Percentiles rank a stretch among this genome's conserved stretches.
Evolutionary conservation across 2,329 filamentous ascomycete species (phyloP).

Genomic region (Ceratocystis smalleyi): DNA sequence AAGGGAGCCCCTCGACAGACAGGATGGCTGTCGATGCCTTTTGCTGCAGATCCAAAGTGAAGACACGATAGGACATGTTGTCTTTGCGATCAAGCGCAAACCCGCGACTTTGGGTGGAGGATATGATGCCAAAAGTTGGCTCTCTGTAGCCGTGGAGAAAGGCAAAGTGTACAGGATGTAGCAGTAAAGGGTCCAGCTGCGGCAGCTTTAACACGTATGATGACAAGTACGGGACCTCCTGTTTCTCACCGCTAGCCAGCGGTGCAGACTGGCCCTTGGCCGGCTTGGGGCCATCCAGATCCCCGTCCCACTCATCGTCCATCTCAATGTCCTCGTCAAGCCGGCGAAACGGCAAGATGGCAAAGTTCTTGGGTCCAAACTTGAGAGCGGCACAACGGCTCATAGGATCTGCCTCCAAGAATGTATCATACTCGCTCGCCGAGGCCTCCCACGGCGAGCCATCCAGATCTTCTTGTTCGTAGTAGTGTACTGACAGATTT

Average conservation of each 20-base stretch:
- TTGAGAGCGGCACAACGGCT: conserved; percentile 89
- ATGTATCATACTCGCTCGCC: conserved; percentile 60
- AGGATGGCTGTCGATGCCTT: conserved; percentile 84
- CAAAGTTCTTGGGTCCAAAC: conserved; percentile 76
- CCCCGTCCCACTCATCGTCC: conserved; percentile 68
- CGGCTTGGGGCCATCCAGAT: conserved; percentile 53
- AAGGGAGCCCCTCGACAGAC: conserved; percentile 69
- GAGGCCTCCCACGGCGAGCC: conserved; percentile 68
- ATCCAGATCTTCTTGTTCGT: conserved; percentile 82
- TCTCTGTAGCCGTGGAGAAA: conserved; percentile 96
- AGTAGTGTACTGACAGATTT: conserved; percentile 93
- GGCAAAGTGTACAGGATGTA: conserved; percentile 78
- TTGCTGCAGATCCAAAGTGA: conserved; percentile 86
- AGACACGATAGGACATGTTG: conserved; percentile 78
- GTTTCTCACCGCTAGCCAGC: conserved; percentile 27
- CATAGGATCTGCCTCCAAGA: conserved; percentile 73
- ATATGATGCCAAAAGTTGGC: conserved; percentile 89
- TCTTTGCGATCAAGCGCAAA: conserved; percentile 70
- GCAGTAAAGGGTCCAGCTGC: conserved; percentile 69
- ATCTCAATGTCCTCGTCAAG: conserved; percentile 75
- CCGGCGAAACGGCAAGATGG: conserved; percentile 85
- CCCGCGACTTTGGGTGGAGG: conserved; percentile 59
- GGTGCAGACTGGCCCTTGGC: conserved; percentile 28
- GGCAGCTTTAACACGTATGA: conserved; percentile 90
- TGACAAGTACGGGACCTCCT: conserved; percentile 55